Conservation (phyloP, 2,329 filamentous ascomycete genomes). For the Purpureocillium lavendulum region DNA sequence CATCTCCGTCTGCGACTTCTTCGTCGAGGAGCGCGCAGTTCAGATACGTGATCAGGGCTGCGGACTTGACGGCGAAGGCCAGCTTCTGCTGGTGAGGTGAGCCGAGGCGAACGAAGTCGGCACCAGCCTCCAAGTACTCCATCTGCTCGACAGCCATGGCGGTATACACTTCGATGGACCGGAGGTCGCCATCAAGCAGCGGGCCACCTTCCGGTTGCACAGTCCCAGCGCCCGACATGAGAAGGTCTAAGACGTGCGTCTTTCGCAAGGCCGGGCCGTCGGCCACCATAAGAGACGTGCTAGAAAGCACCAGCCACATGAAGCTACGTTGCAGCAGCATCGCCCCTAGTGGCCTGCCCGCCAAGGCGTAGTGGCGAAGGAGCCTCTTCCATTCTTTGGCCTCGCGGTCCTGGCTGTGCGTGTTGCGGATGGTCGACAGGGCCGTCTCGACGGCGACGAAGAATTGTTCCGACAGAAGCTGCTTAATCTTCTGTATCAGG, state of each 20-base stretch:
- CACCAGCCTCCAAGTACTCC: constrained; percentile 76
- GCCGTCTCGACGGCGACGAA: constrained; percentile 81
- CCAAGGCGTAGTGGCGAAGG: constrained; percentile 70
- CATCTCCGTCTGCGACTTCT: constrained; percentile 69
- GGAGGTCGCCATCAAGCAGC: constrained; percentile 42
- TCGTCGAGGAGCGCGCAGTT: constrained; percentile 80
- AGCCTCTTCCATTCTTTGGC: constrained; percentile 84
- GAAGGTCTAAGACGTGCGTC: constrained; percentile 63
- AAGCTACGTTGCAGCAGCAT: constrained; percentile 88
- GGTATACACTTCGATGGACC: constrained; percentile 55
- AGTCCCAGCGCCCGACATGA: constrained; percentile 51
- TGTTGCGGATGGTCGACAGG: constrained; percentile 82
- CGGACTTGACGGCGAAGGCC: constrained; percentile 77
- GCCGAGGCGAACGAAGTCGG: constrained; percentile 75
- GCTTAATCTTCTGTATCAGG: constrained; percentile 62
- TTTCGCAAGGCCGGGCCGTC: constrained; percentile 51
- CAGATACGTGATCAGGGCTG: constrained; percentile 72
- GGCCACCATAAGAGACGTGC: constrained; percentile 64
- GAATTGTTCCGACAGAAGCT: constrained; percentile 75
- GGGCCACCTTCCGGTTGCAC: constrained; percentile 23
- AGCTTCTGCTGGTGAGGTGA: constrained; percentile 81
- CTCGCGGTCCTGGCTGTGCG: constrained; percentile 53
- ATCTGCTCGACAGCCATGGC: constrained; percentile 75
- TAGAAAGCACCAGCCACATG: constrained; percentile 73
- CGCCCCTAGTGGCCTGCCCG: constrained; percentile 75